These are phyloP conservation scores for Hyphopichia pseudoburtonii DNA, from an alignment of 1,139 yeast genomes.

Conservation along the genomic window DNA sequence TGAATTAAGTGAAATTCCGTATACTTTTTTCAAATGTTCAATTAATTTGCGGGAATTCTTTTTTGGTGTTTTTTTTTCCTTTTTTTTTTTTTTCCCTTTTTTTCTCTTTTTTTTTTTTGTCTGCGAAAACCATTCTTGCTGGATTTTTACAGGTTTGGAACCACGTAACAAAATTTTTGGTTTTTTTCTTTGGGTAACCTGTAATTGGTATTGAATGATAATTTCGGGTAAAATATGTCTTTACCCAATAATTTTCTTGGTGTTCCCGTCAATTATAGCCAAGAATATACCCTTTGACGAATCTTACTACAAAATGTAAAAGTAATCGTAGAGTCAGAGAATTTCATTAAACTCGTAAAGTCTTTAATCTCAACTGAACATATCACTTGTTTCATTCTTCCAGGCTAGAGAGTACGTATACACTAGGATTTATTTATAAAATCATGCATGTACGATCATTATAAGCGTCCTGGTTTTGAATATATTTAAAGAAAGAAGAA, in stretches of 20 bases:
- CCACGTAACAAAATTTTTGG: too few species aligned
- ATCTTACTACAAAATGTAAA: conserved; percentile 14
- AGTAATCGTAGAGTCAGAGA: conserved; percentile 29
- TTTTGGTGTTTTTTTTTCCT: too few species aligned
- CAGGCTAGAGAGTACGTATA: conserved; percentile 42
- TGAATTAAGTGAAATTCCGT: too few species aligned
- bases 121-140: too few species aligned
- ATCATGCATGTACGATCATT: conserved; percentile 33
- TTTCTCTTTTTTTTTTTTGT: too few species aligned
- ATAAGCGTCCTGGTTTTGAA: conserved; percentile 26
- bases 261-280: not conserved
- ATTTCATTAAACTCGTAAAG: conserved; percentile 13
- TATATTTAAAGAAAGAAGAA: conserved; percentile 1
- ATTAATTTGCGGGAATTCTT: too few species aligned
- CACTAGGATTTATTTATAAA: conserved; percentile 22
- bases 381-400: conserved; percentile 23
- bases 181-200: too few species aligned
- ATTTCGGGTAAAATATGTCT: too few species aligned
- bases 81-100: not conserved
- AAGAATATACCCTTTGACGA: too few species aligned
- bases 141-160: not conserved
- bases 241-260: not conserved
- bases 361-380: conserved; percentile 28
- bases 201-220: too few species aligned
- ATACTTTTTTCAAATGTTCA: too few species aligned